phyloP scores from a whole-genome alignment of 148 eudicot genomes.

The Rhododendron mucronatum region DNA sequence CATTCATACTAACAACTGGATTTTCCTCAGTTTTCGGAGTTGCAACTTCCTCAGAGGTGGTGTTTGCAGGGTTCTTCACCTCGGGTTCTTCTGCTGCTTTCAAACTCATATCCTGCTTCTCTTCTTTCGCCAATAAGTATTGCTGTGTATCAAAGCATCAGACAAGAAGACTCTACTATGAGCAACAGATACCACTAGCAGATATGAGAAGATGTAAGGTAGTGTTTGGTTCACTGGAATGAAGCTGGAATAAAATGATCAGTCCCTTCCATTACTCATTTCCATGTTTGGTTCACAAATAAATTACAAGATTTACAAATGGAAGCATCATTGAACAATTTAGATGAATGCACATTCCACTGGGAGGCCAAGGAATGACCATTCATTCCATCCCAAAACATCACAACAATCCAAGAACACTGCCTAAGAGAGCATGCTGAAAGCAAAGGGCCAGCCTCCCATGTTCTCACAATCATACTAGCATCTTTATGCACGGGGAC shows the following conservation, averaged over 20 bases:
- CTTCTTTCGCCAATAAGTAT: conserved; percentile 35
- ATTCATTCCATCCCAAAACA: background rate
- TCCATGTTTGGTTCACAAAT: background rate
- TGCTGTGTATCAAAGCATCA: conserved; percentile 21
- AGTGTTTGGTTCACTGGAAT: background rate
- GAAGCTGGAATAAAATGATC: background rate
- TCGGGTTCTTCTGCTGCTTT: conserved; percentile 46
- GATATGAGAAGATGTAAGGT: background rate
- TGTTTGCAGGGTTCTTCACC: conserved; percentile 34
- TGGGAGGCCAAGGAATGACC: background rate
- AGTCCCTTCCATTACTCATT: background rate
- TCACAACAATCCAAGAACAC: background rate
- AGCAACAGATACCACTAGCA: conserved; percentile 3
- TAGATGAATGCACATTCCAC: background rate
- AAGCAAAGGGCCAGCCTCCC: background rate
- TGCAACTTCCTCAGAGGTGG: conserved; percentile 38
- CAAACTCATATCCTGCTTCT: conserved; percentile 10
- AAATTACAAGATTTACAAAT: background rate
- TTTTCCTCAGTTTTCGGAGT: conserved; percentile 43
- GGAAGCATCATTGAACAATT: background rate
- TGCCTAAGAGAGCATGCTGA: background rate
- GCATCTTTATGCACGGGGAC: no score
- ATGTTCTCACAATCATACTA: background rate
- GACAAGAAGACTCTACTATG: background rate
- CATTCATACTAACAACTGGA: conserved; percentile 35